Base-by-base conservation (phyloP, 2,329 filamentous ascomycete species). In the Aspergillus calidoustus region DNA sequence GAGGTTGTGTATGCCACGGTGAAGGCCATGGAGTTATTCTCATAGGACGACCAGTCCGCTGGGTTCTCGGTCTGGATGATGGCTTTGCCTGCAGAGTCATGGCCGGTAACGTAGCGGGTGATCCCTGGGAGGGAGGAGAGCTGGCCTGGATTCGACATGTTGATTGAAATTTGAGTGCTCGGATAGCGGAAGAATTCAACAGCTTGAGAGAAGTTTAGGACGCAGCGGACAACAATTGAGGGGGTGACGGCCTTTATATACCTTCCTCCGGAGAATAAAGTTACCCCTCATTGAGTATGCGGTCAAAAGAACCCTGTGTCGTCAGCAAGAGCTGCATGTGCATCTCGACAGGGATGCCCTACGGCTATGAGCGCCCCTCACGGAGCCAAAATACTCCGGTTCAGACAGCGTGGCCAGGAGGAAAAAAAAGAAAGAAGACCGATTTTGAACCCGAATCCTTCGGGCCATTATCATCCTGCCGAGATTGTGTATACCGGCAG, bases 1-100 rank as follows among this genome's bases (percentile, higher is more conserved):
- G 73, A 75, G 7, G 78, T 80, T 1, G 77, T 79, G 66, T 79
- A 81, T 56, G 76, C 66, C 8, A 80, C 74, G 44, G 73, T 75
- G 69, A 80, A 80, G 28, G 69, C 75, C 71, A 80, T 74, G 4
- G 66, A 65, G 31, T 65, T 64, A 46, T 71, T 67, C 8, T 73
- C 70, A 50, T 69, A 67, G 4, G 68, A 54, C 8, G 61, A 67
- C 74, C 74, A 79, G 22, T 68, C 47, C 6, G 63, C 72, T 0
- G 70, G 66, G 3, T 66, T 69, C 7, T 72, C 70, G 17, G 73
- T 73, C 38, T 77, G 72, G 31, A 80, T 64, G 25, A 77, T 72
- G n/a, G 78, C 77, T 54, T 74, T 71, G 13, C 76, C 78, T 0
- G 64, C 43, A 31, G 66, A 30, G 61, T 78, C 69, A 66, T 81